phyloP scores from a whole-genome alignment of 2,329 filamentous ascomycete genomes.

The Fusarium miscanthi region DNA sequence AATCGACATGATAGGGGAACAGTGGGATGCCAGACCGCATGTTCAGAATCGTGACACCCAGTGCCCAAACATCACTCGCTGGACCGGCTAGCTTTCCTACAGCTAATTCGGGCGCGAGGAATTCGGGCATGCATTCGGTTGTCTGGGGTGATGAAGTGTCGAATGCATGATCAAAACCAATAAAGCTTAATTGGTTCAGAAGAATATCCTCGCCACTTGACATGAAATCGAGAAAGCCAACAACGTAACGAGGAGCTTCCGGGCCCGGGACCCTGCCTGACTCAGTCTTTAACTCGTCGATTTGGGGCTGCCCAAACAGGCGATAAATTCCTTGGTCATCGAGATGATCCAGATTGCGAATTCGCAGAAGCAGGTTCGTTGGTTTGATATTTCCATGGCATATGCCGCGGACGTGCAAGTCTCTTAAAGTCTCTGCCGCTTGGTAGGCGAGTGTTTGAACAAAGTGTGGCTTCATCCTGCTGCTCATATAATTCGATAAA shows the following conservation, averaged over 20 bases:
- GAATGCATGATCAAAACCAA: neutral
- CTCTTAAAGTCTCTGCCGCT: neutral
- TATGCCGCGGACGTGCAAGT: neutral
- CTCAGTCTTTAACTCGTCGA: neutral
- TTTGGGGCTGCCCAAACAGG: neutral
- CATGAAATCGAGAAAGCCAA: neutral
- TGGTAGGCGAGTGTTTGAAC: neutral
- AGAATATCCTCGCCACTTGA: neutral
- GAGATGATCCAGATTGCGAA: neutral
- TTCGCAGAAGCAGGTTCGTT: neutral
- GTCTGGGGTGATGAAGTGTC: neutral
- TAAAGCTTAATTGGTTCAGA: neutral
- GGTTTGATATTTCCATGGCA: neutral
- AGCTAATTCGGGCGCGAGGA: neutral
- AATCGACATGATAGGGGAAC: neutral
- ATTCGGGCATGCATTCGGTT: neutral
- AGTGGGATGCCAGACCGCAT: neutral
- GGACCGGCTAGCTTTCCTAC: fast-evolving
- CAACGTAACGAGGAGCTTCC: neutral
- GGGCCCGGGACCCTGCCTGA: neutral
- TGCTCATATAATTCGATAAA: neutral
- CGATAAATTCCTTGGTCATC: neutral
- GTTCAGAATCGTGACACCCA: neutral
- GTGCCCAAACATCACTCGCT: neutral
- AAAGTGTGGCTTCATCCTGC: neutral